These are phyloP conservation scores for Hamamelis virginiana DNA, from an alignment of 164 flowering plant species.

Conservation along the genomic window DNA sequence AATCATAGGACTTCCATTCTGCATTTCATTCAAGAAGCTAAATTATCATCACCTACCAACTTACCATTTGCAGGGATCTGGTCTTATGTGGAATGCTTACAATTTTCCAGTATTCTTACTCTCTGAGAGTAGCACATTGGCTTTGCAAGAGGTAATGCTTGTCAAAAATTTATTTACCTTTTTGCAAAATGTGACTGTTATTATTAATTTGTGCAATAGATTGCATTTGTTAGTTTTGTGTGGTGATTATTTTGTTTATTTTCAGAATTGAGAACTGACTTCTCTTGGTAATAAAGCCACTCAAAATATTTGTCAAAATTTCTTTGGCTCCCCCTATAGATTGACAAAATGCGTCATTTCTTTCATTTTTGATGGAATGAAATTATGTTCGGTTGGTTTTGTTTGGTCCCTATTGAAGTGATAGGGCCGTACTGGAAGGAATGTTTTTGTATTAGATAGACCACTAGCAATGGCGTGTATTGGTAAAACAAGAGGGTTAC, in stretches of 20 bases:
- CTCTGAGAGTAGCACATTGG: conserved; percentile 46
- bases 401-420: too few relatives aligned
- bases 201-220: not conserved
- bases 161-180: not conserved
- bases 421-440: not conserved
- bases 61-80: conserved; percentile 73
- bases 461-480: not conserved
- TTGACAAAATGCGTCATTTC: not conserved
- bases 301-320: not conserved
- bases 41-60: conserved; percentile 7
- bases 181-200: not conserved
- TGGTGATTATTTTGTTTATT: not conserved
- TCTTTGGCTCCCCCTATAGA: not conserved
- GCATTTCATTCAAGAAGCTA: not conserved
- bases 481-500: too few relatives aligned
- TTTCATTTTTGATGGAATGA: not conserved
- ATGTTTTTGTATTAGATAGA: not conserved
- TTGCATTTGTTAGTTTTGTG: not conserved
- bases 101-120: conserved; percentile 87
- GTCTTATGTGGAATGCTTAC: conserved; percentile 73
- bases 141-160: conserved; percentile 58
- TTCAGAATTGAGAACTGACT: not conserved
- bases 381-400: not conserved
- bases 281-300: not conserved
- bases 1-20: not conserved